These are phyloP conservation scores for Massarina eburnea DNA, from an alignment of 2,329 filamentous ascomycete species.

Conservation along the genomic window DNA sequence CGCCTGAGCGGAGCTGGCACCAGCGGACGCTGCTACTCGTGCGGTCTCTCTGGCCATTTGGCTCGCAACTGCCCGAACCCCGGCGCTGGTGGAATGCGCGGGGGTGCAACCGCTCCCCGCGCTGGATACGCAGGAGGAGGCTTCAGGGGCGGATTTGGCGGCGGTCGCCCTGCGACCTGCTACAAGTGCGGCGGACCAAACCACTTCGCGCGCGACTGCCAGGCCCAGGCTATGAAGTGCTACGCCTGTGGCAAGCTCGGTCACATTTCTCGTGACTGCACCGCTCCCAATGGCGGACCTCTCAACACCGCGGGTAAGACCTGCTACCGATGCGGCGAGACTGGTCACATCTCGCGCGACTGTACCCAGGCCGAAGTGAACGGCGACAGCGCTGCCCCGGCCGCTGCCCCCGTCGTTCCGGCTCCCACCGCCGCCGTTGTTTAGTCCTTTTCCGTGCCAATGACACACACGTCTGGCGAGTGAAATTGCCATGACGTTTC, in stretches of 20 bases:
- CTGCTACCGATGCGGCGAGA: constrained; percentile 96
- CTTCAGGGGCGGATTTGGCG: constrained; percentile 75
- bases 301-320: constrained; percentile 97
- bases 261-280: constrained; percentile 94
- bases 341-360: constrained; percentile 93
- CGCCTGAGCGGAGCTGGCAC: constrained; percentile 80
- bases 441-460: constrained; percentile 17
- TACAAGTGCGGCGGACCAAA: constrained; percentile 83
- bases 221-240: constrained; percentile 98
- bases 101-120: constrained; percentile 67
- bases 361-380: constrained; percentile 75
- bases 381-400: constrained; percentile 39
- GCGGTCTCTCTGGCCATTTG: constrained; percentile 88
- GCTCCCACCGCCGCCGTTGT: constrained; percentile 46
- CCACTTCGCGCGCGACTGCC: constrained; percentile 97
- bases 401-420: constrained; percentile 30
- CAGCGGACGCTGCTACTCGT: constrained; percentile 93
- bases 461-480: constrained; percentile 9
- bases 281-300: constrained; percentile 91
- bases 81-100: constrained; percentile 64
- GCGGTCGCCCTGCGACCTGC: constrained; percentile 66
- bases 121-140: constrained; percentile 71
- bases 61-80: constrained; percentile 86
- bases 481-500: constrained; percentile 18
- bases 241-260: constrained; percentile 90